Evolutionary conservation across 1,284 basidiomycete genomes (phyloP).

Genomic region (Melampsora medusae): DNA sequence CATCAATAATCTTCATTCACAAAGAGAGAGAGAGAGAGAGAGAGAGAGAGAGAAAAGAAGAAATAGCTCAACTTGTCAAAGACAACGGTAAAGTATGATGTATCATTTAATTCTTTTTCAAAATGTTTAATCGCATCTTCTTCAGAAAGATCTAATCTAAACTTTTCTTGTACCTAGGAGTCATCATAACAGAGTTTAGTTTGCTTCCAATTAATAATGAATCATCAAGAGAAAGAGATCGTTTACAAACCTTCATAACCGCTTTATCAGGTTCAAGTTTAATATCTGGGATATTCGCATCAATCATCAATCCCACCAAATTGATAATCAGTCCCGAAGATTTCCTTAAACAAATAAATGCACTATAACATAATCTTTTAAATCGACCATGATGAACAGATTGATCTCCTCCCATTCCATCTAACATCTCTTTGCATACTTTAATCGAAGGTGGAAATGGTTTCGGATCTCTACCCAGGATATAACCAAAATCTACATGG

Average conservation of each 20-base stretch:
- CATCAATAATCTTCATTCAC: not conserved
- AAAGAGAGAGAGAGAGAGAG: not conserved
- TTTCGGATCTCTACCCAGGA: slow-evolving; percentile 94
- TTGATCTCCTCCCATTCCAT: slow-evolving; percentile 94
- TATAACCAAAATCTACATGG: slow-evolving; percentile 91
- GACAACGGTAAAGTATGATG: slow-evolving; percentile 87
- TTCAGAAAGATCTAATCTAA: slow-evolving; percentile 85
- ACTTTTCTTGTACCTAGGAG: slow-evolving; percentile 87
- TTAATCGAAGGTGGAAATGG: slow-evolving; percentile 97
- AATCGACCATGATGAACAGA: slow-evolving; percentile 90
- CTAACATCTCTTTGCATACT: slow-evolving; percentile 99
- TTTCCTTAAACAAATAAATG: slow-evolving; percentile 85
- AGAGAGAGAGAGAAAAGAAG: not conserved
- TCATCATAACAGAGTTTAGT: slow-evolving; percentile 57
- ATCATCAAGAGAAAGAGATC: slow-evolving; percentile 58
- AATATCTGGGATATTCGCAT: slow-evolving; percentile 97
- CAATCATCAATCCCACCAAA: slow-evolving; percentile 92
- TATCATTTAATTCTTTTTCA: slow-evolving; percentile 87
- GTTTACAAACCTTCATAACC: slow-evolving; percentile 61
- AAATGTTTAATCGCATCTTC: slow-evolving; percentile 97
- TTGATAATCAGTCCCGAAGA: slow-evolving; percentile 98
- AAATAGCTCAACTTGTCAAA: slow-evolving; percentile 58
- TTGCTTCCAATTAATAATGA: not conserved
- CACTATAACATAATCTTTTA: slow-evolving; percentile 92
- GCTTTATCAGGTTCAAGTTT: slow-evolving; percentile 69